Conservation (phyloP, 495 filamentous ascomycete species). For the Pyrenula massariospora region DNA sequence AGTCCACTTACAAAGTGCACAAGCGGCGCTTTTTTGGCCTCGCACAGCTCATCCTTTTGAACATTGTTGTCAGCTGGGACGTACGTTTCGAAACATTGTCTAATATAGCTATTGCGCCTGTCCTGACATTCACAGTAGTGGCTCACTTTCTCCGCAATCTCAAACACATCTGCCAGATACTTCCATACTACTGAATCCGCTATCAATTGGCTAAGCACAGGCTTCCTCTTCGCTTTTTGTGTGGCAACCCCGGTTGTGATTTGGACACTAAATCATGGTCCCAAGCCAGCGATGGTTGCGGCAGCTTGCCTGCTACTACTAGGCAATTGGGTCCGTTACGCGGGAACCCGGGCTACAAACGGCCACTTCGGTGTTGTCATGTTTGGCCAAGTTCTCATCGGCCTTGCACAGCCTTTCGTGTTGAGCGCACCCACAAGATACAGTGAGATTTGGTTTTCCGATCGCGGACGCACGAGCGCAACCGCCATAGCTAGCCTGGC, state of each 20-base stretch:
- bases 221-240: slow-evolving; percentile 75
- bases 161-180: slow-evolving; percentile 61
- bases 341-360: slow-evolving; percentile 48
- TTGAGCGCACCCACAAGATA: slow-evolving; percentile 83
- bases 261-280: slow-evolving; percentile 66
- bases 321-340: slow-evolving; percentile 92
- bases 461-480: slow-evolving; percentile 69
- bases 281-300: slow-evolving; percentile 64
- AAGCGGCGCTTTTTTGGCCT: slow-evolving; percentile 86
- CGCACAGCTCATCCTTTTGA: slow-evolving; percentile 70
- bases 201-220: slow-evolving; percentile 88
- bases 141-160: slow-evolving; percentile 85
- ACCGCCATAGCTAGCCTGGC: slow-evolving; percentile 77
- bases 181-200: slow-evolving; percentile 63
- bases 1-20: slow-evolving; percentile 57
- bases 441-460: slow-evolving; percentile 89
- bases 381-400: slow-evolving; percentile 90
- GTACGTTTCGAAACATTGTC: too few species aligned
- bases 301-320: slow-evolving; percentile 61
- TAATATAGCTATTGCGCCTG: too few species aligned
- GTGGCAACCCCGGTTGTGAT: slow-evolving; percentile 60
- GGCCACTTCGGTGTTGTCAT: slow-evolving; percentile 68
- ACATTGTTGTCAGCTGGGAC: slow-evolving; percentile 90
- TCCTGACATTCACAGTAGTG: too few species aligned
- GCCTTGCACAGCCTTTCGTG: slow-evolving; percentile 85